These are phyloP conservation scores for Ogataea allantospora DNA, from an alignment of 805 yeast genomes.

Conservation along the genomic window DNA sequence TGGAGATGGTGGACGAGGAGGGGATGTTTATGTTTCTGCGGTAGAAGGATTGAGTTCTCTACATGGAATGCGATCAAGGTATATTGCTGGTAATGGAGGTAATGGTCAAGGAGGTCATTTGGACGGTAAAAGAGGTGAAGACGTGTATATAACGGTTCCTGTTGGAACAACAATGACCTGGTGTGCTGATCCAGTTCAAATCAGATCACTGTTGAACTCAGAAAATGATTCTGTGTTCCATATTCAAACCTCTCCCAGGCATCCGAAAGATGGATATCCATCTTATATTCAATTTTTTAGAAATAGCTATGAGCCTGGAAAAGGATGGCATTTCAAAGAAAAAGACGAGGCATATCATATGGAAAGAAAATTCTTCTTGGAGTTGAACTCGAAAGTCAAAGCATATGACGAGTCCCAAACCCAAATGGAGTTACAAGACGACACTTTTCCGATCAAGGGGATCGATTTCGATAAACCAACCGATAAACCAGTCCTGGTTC, in stretches of 20 bases:
- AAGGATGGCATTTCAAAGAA: constrained; percentile 88
- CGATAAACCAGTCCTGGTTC: constrained; percentile 61
- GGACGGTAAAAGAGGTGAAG: constrained; percentile 84
- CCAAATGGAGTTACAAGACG: constrained; percentile 57
- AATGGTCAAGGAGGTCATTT: constrained; percentile 73
- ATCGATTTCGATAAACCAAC: constrained; percentile 65
- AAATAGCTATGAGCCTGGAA: constrained; percentile 61
- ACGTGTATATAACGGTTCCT: constrained; percentile 80
- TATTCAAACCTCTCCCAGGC: constrained; percentile 27
- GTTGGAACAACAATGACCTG: constrained; percentile 85
- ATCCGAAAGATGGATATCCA: constrained; percentile 30
- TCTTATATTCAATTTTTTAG: constrained; percentile 60
- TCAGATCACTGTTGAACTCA: constrained; percentile 27
- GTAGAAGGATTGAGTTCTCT: constrained; percentile 68
- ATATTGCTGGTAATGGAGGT: constrained; percentile 70
- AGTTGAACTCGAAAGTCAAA: constrained; percentile 60
- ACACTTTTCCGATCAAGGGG: constrained; percentile 79
- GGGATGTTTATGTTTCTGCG: constrained; percentile 80
- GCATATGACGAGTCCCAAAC: constrained; percentile 60
- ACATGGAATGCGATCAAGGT: constrained; percentile 63
- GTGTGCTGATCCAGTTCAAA: constrained; percentile 69
- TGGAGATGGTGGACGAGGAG: constrained; percentile 98
- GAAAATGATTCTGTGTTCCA: constrained; percentile 26
- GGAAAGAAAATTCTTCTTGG: constrained; percentile 62
- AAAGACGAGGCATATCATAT: constrained; percentile 68